Evolutionary conservation across 306 rosid genomes (phyloP).

Genomic region (Clitoria ternatea): DNA sequence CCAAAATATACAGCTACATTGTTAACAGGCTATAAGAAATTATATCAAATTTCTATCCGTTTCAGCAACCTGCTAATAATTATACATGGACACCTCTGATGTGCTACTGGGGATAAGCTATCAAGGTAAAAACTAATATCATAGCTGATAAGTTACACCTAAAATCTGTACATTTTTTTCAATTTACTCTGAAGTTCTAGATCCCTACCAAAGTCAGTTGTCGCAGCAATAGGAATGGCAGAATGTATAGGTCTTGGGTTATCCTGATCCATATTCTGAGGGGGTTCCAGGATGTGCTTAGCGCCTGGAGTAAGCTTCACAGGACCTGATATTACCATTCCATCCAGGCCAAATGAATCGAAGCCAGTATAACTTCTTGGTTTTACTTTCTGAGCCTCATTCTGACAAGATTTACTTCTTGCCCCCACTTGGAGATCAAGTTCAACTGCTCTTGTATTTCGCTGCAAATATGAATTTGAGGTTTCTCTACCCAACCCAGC

Average conservation of each 20-base stretch:
- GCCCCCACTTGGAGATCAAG: slow-evolving; percentile 29
- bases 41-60: slow-evolving; percentile 22
- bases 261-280: slow-evolving; percentile 47
- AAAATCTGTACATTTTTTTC: slow-evolving; percentile 53
- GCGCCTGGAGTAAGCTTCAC: slow-evolving; percentile 59
- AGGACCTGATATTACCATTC: slow-evolving; percentile 44
- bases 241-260: slow-evolving; percentile 46
- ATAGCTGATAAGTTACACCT: slow-evolving; percentile 32
- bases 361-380: slow-evolving; percentile 15
- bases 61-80: slow-evolving; percentile 26
- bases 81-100: slow-evolving; percentile 20
- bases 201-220: slow-evolving; percentile 36
- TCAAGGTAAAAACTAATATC: slow-evolving; percentile 7
- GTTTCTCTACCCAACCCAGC: slow-evolving; percentile 25
- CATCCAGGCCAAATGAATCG: slow-evolving; percentile 31
- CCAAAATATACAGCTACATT: background rate
- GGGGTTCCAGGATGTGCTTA: slow-evolving; percentile 55
- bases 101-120: background rate
- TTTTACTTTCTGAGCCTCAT: slow-evolving; percentile 26
- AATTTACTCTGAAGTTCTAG: slow-evolving; percentile 48
- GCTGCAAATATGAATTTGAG: slow-evolving; percentile 19
- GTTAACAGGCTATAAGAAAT: background rate
- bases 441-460: slow-evolving; percentile 22
- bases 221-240: slow-evolving; percentile 46
- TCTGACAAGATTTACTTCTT: slow-evolving; percentile 18